Evolutionary conservation across 352 stramenopile genomes (phyloP).

Genomic region (Pythium biforme): DNA sequence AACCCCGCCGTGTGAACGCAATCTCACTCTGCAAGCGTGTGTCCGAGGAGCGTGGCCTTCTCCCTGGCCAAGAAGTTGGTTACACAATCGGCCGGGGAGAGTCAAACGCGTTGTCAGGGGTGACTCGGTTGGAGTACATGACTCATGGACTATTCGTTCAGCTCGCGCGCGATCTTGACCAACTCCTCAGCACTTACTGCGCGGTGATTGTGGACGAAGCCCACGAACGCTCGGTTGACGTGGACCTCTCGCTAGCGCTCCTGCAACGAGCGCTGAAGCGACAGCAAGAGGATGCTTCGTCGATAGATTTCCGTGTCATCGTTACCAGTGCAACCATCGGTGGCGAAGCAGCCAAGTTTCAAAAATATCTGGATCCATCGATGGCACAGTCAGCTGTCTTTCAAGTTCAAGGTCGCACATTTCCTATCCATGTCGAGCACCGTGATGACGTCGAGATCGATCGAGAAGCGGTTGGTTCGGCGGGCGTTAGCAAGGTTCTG

Average conservation of each 20-base stretch:
- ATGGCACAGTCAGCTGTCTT: slow-evolving; percentile 16
- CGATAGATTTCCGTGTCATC: slow-evolving; percentile 21
- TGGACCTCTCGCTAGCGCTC: slow-evolving; percentile 32
- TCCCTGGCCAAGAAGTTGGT: slow-evolving; percentile 22
- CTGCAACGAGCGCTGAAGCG: slow-evolving; percentile 16
- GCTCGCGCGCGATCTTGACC: slow-evolving; percentile 15
- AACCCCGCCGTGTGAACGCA: slow-evolving; percentile 28
- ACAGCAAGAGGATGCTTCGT: background rate
- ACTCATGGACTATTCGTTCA: slow-evolving; percentile 31
- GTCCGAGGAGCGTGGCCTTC: slow-evolving; percentile 15
- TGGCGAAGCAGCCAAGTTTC: slow-evolving; percentile 14
- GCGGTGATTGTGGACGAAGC: slow-evolving; percentile 31
- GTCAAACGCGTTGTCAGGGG: slow-evolving; percentile 1
- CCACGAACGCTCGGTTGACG: slow-evolving; percentile 30
- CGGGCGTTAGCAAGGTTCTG: slow-evolving; percentile 11
- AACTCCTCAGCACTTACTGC: slow-evolving; percentile 15
- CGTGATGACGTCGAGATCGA: slow-evolving; percentile 24
- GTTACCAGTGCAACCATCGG: slow-evolving; percentile 33
- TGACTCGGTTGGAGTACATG: slow-evolving; percentile 24
- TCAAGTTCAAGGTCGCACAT: slow-evolving; percentile 20
- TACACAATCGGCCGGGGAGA: slow-evolving; percentile 27
- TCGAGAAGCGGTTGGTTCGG: slow-evolving; percentile 1
- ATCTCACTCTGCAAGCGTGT: slow-evolving; percentile 25
- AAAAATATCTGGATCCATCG: slow-evolving; percentile 21
- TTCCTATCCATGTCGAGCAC: slow-evolving; percentile 28